Percentiles rank a stretch among this genome's conserved stretches.
phyloP scores from a whole-genome alignment of 1,139 yeast species.

The Diutina neorugosa region DNA sequence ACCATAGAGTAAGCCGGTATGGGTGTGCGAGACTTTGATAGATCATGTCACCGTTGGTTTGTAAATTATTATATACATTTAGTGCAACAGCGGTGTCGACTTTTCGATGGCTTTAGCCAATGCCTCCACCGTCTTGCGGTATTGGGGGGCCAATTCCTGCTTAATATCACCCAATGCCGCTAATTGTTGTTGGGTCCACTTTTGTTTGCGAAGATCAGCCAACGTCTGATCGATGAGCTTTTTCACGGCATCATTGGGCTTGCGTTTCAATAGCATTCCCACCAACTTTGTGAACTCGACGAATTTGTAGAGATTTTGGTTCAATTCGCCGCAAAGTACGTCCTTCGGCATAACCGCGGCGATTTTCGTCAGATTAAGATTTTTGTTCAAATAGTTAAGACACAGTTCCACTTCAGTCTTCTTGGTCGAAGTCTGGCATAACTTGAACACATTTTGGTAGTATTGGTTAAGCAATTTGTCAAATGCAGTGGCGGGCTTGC shows the following conservation, averaged over 20 bases:
- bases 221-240: slow-evolving; percentile 8
- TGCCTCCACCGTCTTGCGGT: slow-evolving; percentile 5
- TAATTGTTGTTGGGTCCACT: slow-evolving; percentile 7
- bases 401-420: slow-evolving; percentile 15
- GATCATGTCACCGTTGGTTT: background rate
- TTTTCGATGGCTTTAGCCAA: slow-evolving; percentile 8
- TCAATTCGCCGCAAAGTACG: slow-evolving; percentile 13
- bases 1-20: background rate
- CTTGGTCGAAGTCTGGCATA: background rate
- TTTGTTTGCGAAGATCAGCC: slow-evolving; percentile 4
- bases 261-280: slow-evolving; percentile 6
- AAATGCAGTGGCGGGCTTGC: background rate
- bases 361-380: slow-evolving; percentile 18
- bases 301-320: slow-evolving; percentile 13
- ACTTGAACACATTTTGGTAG: background rate
- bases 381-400: slow-evolving; percentile 19
- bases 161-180: slow-evolving; percentile 7
- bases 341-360: slow-evolving; percentile 8
- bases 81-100: slow-evolving; percentile 3
- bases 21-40: background rate
- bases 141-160: slow-evolving; percentile 8
- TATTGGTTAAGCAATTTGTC: background rate
- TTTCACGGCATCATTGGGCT: slow-evolving; percentile 6
- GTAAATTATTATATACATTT: background rate
- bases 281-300: slow-evolving; percentile 18